A percentile compares a stretch with the other conserved stretches of the same genome.
Conservation (phyloP, 192 early-diverging fungal genomes). For the Coemansia sp. region DNA sequence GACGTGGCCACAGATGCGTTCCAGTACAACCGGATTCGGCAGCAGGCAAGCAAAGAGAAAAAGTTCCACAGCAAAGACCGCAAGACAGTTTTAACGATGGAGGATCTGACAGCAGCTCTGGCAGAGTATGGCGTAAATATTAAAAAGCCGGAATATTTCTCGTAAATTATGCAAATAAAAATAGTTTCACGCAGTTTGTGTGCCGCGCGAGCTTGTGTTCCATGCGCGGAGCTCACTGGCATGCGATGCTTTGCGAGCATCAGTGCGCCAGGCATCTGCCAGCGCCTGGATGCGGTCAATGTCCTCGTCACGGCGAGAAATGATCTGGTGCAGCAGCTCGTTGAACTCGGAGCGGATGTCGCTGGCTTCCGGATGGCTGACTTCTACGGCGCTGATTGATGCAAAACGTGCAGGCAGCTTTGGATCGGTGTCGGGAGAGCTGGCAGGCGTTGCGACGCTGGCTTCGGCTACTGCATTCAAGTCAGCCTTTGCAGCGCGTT, state of each 20-base stretch:
- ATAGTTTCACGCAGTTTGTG: slow-evolving; percentile 23
- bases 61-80: slow-evolving; percentile 62
- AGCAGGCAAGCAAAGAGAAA: slow-evolving; percentile 56
- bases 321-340: slow-evolving; percentile 46
- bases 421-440: background rate
- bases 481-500: background rate
- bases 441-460: background rate
- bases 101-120: slow-evolving; percentile 86
- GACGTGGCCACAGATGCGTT: slow-evolving; percentile 74
- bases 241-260: slow-evolving; percentile 29
- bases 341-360: slow-evolving; percentile 53
- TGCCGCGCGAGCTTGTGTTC: slow-evolving; percentile 39
- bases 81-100: slow-evolving; percentile 87
- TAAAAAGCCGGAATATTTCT: slow-evolving; percentile 92
- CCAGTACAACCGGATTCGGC: slow-evolving; percentile 66
- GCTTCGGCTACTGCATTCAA: background rate
- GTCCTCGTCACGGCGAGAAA: slow-evolving; percentile 45
- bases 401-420: slow-evolving; percentile 22
- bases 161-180: slow-evolving; percentile 37
- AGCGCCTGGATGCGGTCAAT: slow-evolving; percentile 44
- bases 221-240: slow-evolving; percentile 30
- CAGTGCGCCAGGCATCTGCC: slow-evolving; percentile 39
- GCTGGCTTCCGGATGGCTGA: slow-evolving; percentile 49
- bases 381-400: slow-evolving; percentile 15
- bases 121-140: slow-evolving; percentile 92